Base-by-base conservation (phyloP, 352 stramenopile genomes). In the Pythium brassicae region DNA sequence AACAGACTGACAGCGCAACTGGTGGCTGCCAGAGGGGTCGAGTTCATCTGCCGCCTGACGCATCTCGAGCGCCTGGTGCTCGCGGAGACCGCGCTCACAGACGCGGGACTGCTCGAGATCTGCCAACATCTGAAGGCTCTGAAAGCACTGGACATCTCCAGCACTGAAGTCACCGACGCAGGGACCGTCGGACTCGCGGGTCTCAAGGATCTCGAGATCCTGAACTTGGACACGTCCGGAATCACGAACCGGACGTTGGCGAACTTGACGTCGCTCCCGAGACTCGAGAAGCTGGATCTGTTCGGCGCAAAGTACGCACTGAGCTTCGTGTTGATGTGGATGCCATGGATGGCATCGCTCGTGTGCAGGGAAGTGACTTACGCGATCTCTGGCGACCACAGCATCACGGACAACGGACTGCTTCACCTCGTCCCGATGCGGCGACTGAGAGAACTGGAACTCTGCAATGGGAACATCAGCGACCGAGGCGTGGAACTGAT, bases 401-500 rank as follows among this genome's bases (percentile, higher is more conserved):
- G 79, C 39, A 76, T 92, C 46, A 86, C 74, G 34, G 82, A 92
- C 53, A 87, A 74, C 53, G 82, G 82, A 9, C 61, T 92, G 29
- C 61, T 83, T 53, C 77, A 92, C 42, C 54, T 93, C 5, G 68
- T 76, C 6, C 71, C 61, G 23, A 49, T 93, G 37, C 67, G 62
- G 20, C 56, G 71, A 9, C 56, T 93, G 22, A 68, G 78, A 60
- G 72, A 89, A 26, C 57, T 93, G 29, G 69, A 78, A 7, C 79
- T 93, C 50, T 91, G 80, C 53, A 73, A 77, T 40, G 80, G 80
- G 15, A 80, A 55, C 25, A 86, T 93, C 45, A 83, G 71, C 8
- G 78, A 90, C 32, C 74, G 76, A 23, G 83, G 83, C 25, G 80
- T 91, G 14, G 78, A 87, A 45, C 49, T 87, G 17, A 82, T 93